phyloP scores from a whole-genome alignment of 2,329 filamentous ascomycete species.

The Fusarium domesticum region DNA sequence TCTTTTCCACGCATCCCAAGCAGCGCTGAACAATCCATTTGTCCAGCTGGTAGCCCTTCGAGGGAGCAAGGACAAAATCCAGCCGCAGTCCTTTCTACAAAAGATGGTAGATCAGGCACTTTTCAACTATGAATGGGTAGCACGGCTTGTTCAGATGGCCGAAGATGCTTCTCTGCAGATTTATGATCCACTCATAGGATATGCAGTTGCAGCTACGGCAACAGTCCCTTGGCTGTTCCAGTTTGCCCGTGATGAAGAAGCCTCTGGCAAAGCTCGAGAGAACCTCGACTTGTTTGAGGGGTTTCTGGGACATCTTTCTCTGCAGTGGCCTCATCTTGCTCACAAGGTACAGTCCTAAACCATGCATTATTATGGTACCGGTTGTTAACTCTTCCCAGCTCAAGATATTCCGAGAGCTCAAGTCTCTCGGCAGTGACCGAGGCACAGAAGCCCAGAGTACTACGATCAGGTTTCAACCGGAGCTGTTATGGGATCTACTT shows the following conservation, averaged over 20 bases:
- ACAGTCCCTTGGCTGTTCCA: conserved; percentile 27
- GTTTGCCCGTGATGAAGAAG: conserved; percentile 20
- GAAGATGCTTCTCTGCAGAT: conserved; percentile 18
- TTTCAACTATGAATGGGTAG: conserved; percentile 24
- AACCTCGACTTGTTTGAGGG: conserved; percentile 17
- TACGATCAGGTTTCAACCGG: conserved; percentile 21
- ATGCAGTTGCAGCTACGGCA: conserved; percentile 19
- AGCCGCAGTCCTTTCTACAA: conserved; percentile 22
- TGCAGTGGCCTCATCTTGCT: conserved; percentile 20
- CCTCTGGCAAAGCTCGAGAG: conserved; percentile 18
- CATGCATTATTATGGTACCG: fast-evolving
- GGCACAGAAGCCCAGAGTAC: not conserved
- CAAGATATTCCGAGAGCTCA: conserved; percentile 14
- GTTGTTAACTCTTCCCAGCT: conserved; percentile 1
- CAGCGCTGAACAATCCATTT: conserved; percentile 21
- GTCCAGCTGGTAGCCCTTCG: conserved; percentile 24
- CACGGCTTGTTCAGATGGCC: conserved; percentile 22
- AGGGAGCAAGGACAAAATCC: conserved; percentile 12
- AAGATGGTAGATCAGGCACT: conserved; percentile 26
- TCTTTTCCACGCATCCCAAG: conserved; percentile 22
- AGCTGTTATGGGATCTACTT: conserved; percentile 24
- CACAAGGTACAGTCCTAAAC: conserved; percentile 14
- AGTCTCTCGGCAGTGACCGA: conserved; percentile 6
- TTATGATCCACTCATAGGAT: conserved; percentile 21
- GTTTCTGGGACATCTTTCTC: conserved; percentile 5